Percentiles rank a stretch among this genome's conserved stretches.
Conservation (phyloP, 192 early-diverging fungal species). For the Coemansia sp. region DNA sequence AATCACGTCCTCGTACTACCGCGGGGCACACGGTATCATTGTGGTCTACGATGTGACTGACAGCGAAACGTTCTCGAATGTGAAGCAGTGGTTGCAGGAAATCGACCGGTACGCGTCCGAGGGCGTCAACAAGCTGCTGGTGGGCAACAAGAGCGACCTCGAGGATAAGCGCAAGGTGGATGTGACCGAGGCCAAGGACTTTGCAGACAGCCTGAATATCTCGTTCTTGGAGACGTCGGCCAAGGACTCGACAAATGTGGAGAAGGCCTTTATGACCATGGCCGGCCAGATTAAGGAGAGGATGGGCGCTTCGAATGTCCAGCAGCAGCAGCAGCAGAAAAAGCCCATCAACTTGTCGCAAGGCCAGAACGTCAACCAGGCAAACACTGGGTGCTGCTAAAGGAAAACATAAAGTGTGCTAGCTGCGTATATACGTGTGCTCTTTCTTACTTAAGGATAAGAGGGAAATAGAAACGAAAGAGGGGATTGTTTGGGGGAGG, state of each 20-base stretch:
- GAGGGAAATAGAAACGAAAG: background rate
- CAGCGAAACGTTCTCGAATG: constrained; percentile 90
- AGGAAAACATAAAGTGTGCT: background rate
- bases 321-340: constrained; percentile 45
- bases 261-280: constrained; percentile 99
- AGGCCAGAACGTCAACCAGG: constrained; percentile 47
- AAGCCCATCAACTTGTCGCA: constrained; percentile 50
- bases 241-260: constrained; percentile 97
- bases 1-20: constrained; percentile 97
- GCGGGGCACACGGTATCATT: constrained; percentile 97
- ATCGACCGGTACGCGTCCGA: constrained; percentile 97
- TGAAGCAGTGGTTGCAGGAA: constrained; percentile 98
- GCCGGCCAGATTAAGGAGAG: constrained; percentile 99
- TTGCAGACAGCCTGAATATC: constrained; percentile 83
- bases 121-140: constrained; percentile 96
- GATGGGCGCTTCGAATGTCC: constrained; percentile 51
- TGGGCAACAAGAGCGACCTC: constrained; percentile 99
- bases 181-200: constrained; percentile 74
- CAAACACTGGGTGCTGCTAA: constrained; percentile 49
- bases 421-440: background rate
- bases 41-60: constrained; percentile 99
- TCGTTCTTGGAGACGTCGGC: constrained; percentile 97
- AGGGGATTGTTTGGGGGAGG: too few relatives aligned
- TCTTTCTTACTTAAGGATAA: background rate
- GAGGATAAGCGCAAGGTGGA: constrained; percentile 90